A percentile compares a stretch with the other conserved stretches of the same genome.
phyloP scores from a whole-genome alignment of 1,284 basidiomycete genomes.

The Trichosporon coremiiforme region DNA sequence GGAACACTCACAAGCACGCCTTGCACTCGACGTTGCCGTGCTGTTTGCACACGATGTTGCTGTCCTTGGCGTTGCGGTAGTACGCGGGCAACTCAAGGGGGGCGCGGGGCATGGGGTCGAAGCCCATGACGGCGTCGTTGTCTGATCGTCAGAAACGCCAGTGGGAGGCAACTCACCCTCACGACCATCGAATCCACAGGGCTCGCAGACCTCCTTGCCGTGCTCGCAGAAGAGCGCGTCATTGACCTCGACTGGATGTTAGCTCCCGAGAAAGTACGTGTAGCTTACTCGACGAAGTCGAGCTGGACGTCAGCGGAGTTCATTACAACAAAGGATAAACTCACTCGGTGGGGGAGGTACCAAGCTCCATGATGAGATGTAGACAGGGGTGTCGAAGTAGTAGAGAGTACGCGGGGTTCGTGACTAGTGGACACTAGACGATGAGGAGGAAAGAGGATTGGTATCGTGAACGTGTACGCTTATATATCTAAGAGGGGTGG shows the following conservation, averaged over 20 bases:
- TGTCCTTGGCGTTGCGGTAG: slow-evolving; percentile 54
- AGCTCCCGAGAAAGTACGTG: not conserved
- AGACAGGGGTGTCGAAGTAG: not conserved
- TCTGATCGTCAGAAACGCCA: slow-evolving; percentile 38
- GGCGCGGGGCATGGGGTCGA: slow-evolving; percentile 50
- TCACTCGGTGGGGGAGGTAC: slow-evolving; percentile 53
- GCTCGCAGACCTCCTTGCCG: slow-evolving; percentile 55
- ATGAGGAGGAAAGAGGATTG: not conserved
- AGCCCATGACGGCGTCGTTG: slow-evolving; percentile 56
- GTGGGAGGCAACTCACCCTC: slow-evolving; percentile 30
- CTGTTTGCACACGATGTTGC: slow-evolving; percentile 53
- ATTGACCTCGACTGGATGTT: slow-evolving; percentile 54
- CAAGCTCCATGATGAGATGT: slow-evolving; percentile 37
- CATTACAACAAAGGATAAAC: slow-evolving; percentile 29
- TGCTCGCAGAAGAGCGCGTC: slow-evolving; percentile 58
- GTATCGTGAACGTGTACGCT: not conserved
- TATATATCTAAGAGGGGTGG: slow-evolving; percentile 13
- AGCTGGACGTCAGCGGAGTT: slow-evolving; percentile 29
- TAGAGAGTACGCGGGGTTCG: not conserved
- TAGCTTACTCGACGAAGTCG: slow-evolving; percentile 32
- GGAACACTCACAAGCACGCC: slow-evolving; percentile 53
- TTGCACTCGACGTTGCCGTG: slow-evolving; percentile 54
- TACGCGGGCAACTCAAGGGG: slow-evolving; percentile 53
- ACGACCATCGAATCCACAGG: slow-evolving; percentile 34
- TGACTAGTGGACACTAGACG: slow-evolving; percentile 11